These are phyloP conservation scores for Pleurozium schreberi DNA, from an alignment of 225 moss, liverwort and hornwort species.

Conservation along the genomic window DNA sequence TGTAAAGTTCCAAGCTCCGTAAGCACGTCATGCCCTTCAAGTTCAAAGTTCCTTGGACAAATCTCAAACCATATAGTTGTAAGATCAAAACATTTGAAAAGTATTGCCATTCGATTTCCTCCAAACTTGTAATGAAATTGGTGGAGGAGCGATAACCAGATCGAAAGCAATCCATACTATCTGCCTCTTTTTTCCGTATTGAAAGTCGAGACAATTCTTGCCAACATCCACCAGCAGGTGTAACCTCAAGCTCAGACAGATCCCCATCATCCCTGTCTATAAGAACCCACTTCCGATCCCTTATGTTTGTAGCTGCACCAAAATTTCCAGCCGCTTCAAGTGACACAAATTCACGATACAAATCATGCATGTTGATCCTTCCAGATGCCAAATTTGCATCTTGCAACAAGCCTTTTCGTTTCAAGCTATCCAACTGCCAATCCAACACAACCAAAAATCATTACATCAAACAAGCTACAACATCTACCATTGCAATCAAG, in stretches of 20 bases:
- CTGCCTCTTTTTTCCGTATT: rapidly evolving
- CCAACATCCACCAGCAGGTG: background rate
- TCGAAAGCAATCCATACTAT: rapidly evolving
- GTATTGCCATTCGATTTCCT: background rate
- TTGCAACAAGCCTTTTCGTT: background rate
- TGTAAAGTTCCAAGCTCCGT: background rate
- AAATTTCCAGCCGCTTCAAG: background rate
- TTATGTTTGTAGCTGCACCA: rapidly evolving
- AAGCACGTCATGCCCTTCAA: background rate
- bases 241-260: background rate
- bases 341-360: background rate
- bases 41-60: rapidly evolving
- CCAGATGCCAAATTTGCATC: background rate
- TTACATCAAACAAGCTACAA: background rate
- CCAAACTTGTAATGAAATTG: background rate
- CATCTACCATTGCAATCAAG: background rate
- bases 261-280: background rate
- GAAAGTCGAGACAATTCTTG: background rate
- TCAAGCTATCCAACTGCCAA: background rate
- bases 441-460: too few relatives aligned
- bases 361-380: background rate
- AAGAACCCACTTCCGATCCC: background rate
- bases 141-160: rapidly evolving
- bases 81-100: background rate
- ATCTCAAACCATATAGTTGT: background rate